Percentiles rank a stretch among this genome's conserved stretches.
phyloP scores from a whole-genome alignment of 106 monocot genomes.

The Dioscorea alata region DNA sequence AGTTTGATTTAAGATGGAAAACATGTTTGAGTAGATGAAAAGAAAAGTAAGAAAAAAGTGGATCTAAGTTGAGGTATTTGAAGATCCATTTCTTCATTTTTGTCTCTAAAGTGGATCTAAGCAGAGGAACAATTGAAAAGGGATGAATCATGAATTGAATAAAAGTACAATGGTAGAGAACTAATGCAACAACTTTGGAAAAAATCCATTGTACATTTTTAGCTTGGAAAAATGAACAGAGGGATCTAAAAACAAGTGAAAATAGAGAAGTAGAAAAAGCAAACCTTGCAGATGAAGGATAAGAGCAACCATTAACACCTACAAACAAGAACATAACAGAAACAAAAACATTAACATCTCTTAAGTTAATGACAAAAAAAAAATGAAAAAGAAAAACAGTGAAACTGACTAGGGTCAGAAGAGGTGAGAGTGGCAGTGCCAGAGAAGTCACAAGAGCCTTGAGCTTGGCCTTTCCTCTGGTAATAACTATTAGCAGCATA shows the following conservation, averaged over 20 bases:
- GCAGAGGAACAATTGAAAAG: not conserved
- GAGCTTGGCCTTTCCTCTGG: conserved; percentile 15
- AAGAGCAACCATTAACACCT: conserved; percentile 22
- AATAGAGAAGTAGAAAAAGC: not conserved
- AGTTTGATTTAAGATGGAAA: too few relatives aligned
- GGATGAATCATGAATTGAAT: not conserved
- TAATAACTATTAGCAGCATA: conserved; percentile 18
- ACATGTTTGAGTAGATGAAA: too few relatives aligned
- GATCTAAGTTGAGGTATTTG: too few relatives aligned
- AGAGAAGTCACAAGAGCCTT: conserved; percentile 14
- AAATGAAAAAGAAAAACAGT: not conserved
- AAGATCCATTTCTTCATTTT: not conserved
- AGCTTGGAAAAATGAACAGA: too few relatives aligned
- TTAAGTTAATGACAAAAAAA: not conserved
- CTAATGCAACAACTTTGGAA: not conserved
- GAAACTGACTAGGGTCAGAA: conserved; percentile 24
- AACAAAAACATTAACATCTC: not conserved
- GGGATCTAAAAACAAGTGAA: not conserved
- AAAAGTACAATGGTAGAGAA: not conserved
- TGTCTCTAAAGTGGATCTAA: too few relatives aligned
- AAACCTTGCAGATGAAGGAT: conserved; percentile 20
- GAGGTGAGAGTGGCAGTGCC: conserved; percentile 10
- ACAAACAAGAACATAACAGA: not conserved
- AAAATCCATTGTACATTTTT: too few relatives aligned
- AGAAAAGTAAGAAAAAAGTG: too few relatives aligned